Conservation (phyloP, 768 basidiomycete genomes). For the Daedaleopsis nitida region DNA sequence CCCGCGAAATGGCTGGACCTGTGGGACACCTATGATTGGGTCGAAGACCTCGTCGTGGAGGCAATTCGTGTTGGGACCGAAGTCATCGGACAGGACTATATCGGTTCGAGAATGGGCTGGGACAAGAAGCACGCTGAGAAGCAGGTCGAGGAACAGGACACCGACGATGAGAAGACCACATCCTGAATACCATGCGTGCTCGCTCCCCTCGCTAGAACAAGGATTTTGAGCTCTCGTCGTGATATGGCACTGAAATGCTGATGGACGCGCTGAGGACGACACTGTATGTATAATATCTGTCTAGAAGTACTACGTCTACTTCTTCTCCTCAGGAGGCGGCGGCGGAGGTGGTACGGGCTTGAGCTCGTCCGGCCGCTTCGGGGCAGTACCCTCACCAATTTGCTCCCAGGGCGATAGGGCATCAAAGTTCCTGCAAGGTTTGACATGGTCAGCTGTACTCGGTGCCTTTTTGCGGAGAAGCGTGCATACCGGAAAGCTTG, state of each 20-base stretch:
- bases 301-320: conserved; percentile 46
- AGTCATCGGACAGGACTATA: conserved; percentile 89
- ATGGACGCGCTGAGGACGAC: not conserved
- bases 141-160: conserved; percentile 11
- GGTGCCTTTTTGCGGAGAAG: not conserved
- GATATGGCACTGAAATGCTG: too few species aligned
- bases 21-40: conserved; percentile 95
- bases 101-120: conserved; percentile 88
- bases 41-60: conserved; percentile 93
- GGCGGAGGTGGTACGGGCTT: conserved; percentile 78
- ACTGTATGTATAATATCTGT: conserved; percentile 16
- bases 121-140: conserved; percentile 30
- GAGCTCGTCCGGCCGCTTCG: conserved; percentile 65
- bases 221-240: too few species aligned
- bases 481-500: conserved; percentile 89
- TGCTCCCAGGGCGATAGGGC: conserved; percentile 95
- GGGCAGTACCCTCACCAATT: conserved; percentile 66
- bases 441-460: not conserved
- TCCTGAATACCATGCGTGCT: not conserved
- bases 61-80: conserved; percentile 82
- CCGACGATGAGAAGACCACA: conserved; percentile 11
- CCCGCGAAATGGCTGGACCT: conserved; percentile 86
- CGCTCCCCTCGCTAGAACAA: too few species aligned
- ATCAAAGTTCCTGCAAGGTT: conserved; percentile 79
- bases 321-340: conserved; percentile 78